Base-by-base conservation (phyloP, 2,329 filamentous ascomycete species). In the Blastomyces gilchristii region DNA sequence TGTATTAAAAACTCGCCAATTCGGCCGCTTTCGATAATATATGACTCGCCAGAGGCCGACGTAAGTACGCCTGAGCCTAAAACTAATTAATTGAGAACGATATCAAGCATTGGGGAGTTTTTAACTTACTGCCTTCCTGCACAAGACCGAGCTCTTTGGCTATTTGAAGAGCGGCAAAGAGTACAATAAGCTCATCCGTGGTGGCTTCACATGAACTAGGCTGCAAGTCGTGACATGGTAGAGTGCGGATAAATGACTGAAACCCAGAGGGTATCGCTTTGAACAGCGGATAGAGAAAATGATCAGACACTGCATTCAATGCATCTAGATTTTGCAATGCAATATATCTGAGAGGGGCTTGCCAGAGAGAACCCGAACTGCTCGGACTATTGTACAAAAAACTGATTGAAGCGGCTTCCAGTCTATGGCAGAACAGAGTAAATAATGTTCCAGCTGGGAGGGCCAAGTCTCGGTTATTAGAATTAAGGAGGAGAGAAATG, bases 101-200 rank as follows among this genome's bases (percentile, higher is more conserved):
- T 18, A 63, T 60, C 43, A 43, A 12, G 16, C 7, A 62, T 9
- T 28, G 16, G 16, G n/a, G 4, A 22, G 4, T 28, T 14, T 39
- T 25, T 14, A 2, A 71, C 74, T 68, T 75, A 84, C 85, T 80
- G 67, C 87, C 84, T 68, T 90, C 87, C 64, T 87, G 85, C 1
- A 90, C 84, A 22, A 90, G 75, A 0, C 87, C 87, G 47, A 82
- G 77, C 69, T 87, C 88, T 73, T 90, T 90, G 16, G 86, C 88
- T 18, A 85, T 82, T 66, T 90, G 86, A 53, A 91, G 77, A n/a
- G 86, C 82, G 54, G 86, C 82, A 52, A 91, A 79, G 66, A 86
- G 83, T 11, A 90, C 74, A 53, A 86, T 77, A 0, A 83, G 81
- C 60, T 84, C 80, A 16, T 79, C 75, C 61, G 84, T 79, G 34